A percentile compares a stretch with the other conserved stretches of the same genome.
phyloP scores from a whole-genome alignment of 305 asterid species.

The Solanum hybrid region DNA sequence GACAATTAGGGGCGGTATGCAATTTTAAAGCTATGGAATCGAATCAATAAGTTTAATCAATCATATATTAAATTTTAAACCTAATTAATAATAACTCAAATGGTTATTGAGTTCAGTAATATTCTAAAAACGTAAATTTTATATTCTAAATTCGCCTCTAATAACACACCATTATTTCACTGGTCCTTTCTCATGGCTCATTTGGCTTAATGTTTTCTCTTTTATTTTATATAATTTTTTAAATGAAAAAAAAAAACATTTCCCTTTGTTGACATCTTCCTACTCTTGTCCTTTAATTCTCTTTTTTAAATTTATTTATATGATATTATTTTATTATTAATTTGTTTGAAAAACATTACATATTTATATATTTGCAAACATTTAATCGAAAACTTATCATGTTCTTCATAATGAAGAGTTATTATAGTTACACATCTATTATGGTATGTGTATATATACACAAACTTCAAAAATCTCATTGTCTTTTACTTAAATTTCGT shows the following conservation, averaged over 20 bases:
- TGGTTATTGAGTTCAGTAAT: not conserved
- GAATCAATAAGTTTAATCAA: not conserved
- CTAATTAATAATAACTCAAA: not conserved
- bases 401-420: not conserved
- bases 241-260: too few species aligned
- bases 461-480: not conserved
- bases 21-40: not conserved
- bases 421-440: not conserved
- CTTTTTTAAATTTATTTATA: not conserved
- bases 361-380: not conserved
- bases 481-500: not conserved
- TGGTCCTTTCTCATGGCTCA: not conserved
- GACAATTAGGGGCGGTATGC: not conserved
- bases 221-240: not conserved
- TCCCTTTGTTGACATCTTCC: not conserved
- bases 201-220: not conserved
- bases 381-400: not conserved
- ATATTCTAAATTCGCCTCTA: not conserved
- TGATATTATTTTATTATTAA: not conserved
- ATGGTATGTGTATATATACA: not conserved
- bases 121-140: not conserved
- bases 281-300: not conserved
- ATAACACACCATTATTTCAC: not conserved
- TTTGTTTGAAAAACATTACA: not conserved
- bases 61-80: not conserved